These are phyloP conservation scores for Perkinsus marinus DNA, from an alignment of 169 alveolate species.

Conservation along the genomic window DNA sequence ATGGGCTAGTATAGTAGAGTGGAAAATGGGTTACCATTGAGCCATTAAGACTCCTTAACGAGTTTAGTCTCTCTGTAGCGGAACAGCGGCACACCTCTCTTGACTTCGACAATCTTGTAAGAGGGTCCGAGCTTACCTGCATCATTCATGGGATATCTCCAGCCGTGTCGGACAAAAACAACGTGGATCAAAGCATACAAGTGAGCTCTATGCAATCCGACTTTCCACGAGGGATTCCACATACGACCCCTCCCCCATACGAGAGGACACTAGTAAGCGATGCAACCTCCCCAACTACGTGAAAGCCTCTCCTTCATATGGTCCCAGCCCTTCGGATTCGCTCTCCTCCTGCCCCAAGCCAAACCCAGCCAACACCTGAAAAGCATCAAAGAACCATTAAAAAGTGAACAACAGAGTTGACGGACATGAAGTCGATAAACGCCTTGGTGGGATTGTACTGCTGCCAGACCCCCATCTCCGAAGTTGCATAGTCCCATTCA, in stretches of 20 bases:
- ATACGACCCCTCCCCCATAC: too few relatives aligned
- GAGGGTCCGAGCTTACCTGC: neutral
- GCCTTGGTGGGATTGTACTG: constrained; percentile 34
- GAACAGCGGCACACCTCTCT: neutral
- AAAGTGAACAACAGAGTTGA: neutral
- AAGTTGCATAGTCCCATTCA: constrained; percentile 59
- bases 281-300: too few relatives aligned
- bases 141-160: too few relatives aligned
- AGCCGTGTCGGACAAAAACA: too few relatives aligned
- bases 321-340: neutral
- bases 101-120: neutral
- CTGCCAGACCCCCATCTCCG: constrained; percentile 34
- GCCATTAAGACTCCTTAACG: neutral
- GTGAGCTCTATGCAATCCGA: too few relatives aligned
- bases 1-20: neutral
- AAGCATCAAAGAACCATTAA: neutral
- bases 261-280: too few relatives aligned
- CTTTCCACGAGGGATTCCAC: too few relatives aligned
- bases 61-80: neutral
- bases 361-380: neutral
- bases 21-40: neutral
- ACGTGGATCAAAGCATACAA: too few relatives aligned
- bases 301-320: neutral
- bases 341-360: neutral
- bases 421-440: constrained; percentile 6